phyloP scores from a whole-genome alignment of 257 asterid species.

The Solanum etuberosum region DNA sequence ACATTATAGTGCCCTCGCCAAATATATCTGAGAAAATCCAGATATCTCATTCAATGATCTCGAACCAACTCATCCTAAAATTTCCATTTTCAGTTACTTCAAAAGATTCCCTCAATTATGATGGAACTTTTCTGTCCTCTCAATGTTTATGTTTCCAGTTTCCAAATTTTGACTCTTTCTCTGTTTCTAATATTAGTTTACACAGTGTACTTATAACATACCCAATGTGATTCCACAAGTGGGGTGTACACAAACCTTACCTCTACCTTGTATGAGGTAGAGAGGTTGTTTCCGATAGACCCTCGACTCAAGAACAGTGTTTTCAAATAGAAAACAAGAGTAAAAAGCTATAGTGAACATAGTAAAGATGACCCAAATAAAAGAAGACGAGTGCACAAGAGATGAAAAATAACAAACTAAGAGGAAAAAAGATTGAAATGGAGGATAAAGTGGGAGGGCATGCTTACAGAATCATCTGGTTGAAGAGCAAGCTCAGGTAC shows the following conservation, averaged over 20 bases:
- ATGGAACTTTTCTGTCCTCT: neutral
- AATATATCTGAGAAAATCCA: neutral
- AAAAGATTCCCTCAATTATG: neutral
- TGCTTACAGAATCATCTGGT: conserved; percentile 76
- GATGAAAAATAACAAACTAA: neutral
- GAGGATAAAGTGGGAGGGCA: neutral
- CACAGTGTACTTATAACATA: neutral
- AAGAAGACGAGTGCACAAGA: neutral
- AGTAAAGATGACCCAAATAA: neutral
- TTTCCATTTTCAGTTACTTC: neutral
- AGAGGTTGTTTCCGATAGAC: neutral
- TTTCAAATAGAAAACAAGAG: neutral
- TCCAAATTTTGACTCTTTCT: neutral
- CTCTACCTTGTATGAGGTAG: neutral
- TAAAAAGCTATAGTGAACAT: neutral
- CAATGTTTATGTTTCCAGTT: neutral
- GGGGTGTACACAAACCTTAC: neutral
- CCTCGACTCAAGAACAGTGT: neutral
- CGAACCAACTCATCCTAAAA: neutral
- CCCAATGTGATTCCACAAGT: neutral
- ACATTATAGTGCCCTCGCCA: neutral
- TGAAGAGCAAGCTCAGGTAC: conserved; percentile 42
- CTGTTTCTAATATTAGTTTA: neutral
- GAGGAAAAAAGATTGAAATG: neutral
- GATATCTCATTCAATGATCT: neutral